Base-by-base conservation (phyloP, 176 grass and related monocot species). In the Hordeum marinum region DNA sequence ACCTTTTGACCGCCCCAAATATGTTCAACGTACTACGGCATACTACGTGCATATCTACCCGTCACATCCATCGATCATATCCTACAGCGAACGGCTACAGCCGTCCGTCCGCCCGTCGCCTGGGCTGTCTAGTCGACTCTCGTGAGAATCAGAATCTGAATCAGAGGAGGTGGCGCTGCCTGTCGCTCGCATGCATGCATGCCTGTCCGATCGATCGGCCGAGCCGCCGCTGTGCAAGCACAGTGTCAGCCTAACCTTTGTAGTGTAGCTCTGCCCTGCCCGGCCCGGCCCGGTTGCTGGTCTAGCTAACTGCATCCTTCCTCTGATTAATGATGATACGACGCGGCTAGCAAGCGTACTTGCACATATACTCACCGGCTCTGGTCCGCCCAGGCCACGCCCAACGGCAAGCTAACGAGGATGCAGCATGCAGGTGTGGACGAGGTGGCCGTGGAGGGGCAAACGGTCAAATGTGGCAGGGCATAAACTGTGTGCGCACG, bases 71-170 rank as follows among this genome's bases (percentile, higher is more conserved):
- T 37, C 50, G 9, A 43, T 43, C 41, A 46, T 34, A 14, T 24
- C 72, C 4, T 9, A 18, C 17, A 83, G 52, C 23, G 1, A 50
- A 1, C 21, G 8, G 68, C 37, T 72, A 72, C 68, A 71, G 68
- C 67, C 35, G 8, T n/a, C 67, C 64, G 63, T 27, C 26, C 11
- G 41, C 5, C 9, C 15, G 7, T 24, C 18, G 13, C 24, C 41
- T 60, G 41, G 17, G 46, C 27, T 27, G 48, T 52, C 72, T 63
- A 63, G 84, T 86, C 64, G 29, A 7, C 24, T 7, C 25, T 65
- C 2, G 39, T 41, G 84, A 52, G 84, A 78, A 90, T 90, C 88
- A 82, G 88, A 86, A 83, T 90, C 84, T 78, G 84, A 64, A 78
- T 64, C 88, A 82, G 88, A 64, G 52, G 52, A 9, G 88, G 76